These are phyloP conservation scores for Gracilaria gracilis DNA, from an alignment of 23 red algal genomes.

Conservation along the genomic window DNA sequence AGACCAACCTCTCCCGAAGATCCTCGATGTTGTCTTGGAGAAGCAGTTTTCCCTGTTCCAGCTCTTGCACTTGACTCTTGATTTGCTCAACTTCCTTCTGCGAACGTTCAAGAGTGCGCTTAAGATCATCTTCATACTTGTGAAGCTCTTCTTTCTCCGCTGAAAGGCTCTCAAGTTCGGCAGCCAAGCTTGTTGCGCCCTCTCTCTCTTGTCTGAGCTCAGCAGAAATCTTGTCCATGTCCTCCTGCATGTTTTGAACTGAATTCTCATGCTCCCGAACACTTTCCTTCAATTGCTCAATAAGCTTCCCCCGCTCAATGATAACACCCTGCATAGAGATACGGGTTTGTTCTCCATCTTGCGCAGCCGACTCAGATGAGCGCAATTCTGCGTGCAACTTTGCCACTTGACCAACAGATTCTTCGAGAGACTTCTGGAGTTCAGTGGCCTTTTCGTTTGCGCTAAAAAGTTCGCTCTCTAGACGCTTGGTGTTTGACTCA, in stretches of 20 bases:
- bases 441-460: conserved; percentile 27
- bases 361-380: not conserved
- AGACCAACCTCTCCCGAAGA: not conserved
- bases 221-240: not conserved
- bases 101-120: not conserved
- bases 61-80: not conserved
- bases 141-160: not conserved
- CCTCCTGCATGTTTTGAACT: not conserved
- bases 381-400: conserved; percentile 10
- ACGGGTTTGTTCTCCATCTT: not conserved
- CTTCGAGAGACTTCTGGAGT: not conserved
- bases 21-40: not conserved
- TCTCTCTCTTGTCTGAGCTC: conserved; percentile 7
- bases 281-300: conserved; percentile 21
- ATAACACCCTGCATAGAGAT: conserved; percentile 23
- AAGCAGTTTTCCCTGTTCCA: not conserved
- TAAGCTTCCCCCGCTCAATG: conserved; percentile 16
- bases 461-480: conserved; percentile 1
- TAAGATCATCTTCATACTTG: conserved; percentile 4
- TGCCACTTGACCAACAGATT: conserved; percentile 15
- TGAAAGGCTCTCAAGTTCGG: not conserved
- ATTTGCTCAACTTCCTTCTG: conserved; percentile 6
- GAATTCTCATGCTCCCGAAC: conserved; percentile 15
- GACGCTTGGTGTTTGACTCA: not conserved
- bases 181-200: not conserved